Conservation (phyloP, 2,329 filamentous ascomycete genomes). For the Cytospora piceicola region DNA sequence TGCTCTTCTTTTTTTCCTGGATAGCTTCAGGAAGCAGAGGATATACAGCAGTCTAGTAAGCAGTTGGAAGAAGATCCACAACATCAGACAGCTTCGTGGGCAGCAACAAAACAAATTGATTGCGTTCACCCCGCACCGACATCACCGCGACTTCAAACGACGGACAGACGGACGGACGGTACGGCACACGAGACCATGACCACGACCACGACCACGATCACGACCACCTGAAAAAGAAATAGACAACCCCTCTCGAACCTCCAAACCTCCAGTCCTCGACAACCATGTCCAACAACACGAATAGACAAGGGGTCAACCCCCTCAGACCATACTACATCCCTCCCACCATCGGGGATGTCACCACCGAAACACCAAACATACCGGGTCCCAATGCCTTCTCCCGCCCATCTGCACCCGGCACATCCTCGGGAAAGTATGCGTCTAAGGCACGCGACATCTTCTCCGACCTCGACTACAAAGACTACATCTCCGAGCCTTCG, state of each 20-base stretch:
- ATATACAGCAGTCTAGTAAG: background rate
- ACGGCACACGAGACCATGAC: constrained; percentile 19
- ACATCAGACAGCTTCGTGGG: background rate
- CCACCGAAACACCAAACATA: constrained; percentile 42
- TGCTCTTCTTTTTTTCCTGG: background rate
- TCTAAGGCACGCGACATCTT: constrained; percentile 81
- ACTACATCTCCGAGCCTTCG: constrained; percentile 77
- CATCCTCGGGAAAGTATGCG: constrained; percentile 52
- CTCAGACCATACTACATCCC: constrained; percentile 72
- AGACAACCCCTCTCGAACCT: constrained; percentile 34
- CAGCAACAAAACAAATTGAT: background rate
- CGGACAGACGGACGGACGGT: background rate
- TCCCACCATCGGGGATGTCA: constrained; percentile 56
- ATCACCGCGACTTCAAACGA: background rate
- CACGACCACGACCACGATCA: constrained; percentile 17
- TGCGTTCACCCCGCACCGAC: background rate
- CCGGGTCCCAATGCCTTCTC: constrained; percentile 51
- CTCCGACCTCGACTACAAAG: constrained; percentile 88
- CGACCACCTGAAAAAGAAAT: background rate
- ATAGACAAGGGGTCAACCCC: constrained; percentile 60
- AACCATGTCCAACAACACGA: constrained; percentile 46
- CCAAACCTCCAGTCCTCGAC: constrained; percentile 34
- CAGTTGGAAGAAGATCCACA: background rate
- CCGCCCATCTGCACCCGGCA: constrained; percentile 40
- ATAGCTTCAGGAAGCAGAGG: background rate